Evolutionary conservation across 305 asterid genomes (phyloP).

Genomic region (Fraxinus dipetala): DNA sequence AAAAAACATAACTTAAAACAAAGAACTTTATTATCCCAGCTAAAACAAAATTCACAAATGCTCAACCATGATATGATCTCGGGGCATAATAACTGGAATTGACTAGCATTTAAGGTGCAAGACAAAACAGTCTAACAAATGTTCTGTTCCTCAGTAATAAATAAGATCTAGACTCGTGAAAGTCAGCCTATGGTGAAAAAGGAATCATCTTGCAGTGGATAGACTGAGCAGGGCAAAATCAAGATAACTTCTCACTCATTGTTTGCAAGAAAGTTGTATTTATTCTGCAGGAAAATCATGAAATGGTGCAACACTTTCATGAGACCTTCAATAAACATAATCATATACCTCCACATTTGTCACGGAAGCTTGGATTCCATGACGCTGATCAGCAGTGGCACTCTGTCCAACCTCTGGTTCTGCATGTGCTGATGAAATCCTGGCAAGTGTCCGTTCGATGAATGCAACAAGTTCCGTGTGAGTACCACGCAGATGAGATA

Average conservation of each 20-base stretch:
- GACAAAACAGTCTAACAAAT: background rate
- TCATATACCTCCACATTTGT: constrained; percentile 59
- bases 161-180: background rate
- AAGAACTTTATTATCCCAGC: background rate
- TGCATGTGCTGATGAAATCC: constrained; percentile 65
- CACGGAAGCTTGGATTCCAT: constrained; percentile 47
- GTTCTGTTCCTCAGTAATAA: background rate
- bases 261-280: constrained; percentile 3
- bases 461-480: constrained; percentile 70
- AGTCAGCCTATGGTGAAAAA: background rate
- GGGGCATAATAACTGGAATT: background rate
- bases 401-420: constrained; percentile 60
- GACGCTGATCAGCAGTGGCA: constrained; percentile 17
- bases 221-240: background rate
- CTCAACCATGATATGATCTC: background rate
- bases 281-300: background rate
- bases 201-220: constrained; percentile 1
- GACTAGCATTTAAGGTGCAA: background rate
- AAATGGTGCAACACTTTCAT: background rate
- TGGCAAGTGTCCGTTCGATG: constrained; percentile 75
- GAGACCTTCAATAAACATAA: background rate
- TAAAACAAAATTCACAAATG: background rate
- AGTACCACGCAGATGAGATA: constrained; percentile 87
- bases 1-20: background rate
- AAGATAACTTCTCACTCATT: background rate